These are phyloP conservation scores for Niebla homalea DNA, from an alignment of 495 filamentous ascomycete species.

Conservation along the genomic window DNA sequence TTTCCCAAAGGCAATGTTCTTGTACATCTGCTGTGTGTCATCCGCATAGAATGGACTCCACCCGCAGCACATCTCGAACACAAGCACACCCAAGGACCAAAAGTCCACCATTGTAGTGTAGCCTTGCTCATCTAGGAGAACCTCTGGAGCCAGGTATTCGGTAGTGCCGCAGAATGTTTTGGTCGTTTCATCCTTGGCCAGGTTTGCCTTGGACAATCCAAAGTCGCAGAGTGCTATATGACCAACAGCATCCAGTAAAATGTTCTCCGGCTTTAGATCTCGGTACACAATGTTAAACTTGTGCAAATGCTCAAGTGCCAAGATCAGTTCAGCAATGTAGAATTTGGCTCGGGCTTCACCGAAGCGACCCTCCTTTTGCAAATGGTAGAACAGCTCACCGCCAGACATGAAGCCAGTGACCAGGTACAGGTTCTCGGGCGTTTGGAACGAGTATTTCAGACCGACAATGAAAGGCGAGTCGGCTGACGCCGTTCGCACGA, in stretches of 20 bases:
- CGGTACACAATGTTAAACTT: conserved; percentile 96
- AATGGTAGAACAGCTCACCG: conserved; percentile 95
- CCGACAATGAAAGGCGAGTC: conserved; percentile 97
- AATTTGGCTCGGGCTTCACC: conserved; percentile 92
- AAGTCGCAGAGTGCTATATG: conserved; percentile 81
- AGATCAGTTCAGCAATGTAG: conserved; percentile 94
- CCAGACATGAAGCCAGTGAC: conserved; percentile 99
- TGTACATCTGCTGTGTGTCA: conserved; percentile 99
- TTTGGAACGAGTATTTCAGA: conserved; percentile 98
- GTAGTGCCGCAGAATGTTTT: conserved; percentile 99
- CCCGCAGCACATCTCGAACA: conserved; percentile 99
- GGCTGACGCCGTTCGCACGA: conserved; percentile 88
- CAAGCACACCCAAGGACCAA: conserved; percentile 93
- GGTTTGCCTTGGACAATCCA: conserved; percentile 91
- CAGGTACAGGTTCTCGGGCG: conserved; percentile 86
- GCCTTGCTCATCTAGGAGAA: conserved; percentile 88
- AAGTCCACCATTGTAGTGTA: conserved; percentile 99
- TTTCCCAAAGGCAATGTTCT: conserved; percentile 98
- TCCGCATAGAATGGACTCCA: conserved; percentile 99
- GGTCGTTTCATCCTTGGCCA: conserved; percentile 90
- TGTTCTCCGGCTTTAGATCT: conserved; percentile 79
- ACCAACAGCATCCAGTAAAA: conserved; percentile 69
- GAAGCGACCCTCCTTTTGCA: conserved; percentile 95
- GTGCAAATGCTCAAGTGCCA: conserved; percentile 90
- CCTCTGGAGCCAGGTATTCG: conserved; percentile 92